A percentile compares a stretch with the other conserved stretches of the same genome.
Evolutionary conservation across 2,329 filamentous ascomycete species (phyloP).

Genomic region (Dactylellina sp.): DNA sequence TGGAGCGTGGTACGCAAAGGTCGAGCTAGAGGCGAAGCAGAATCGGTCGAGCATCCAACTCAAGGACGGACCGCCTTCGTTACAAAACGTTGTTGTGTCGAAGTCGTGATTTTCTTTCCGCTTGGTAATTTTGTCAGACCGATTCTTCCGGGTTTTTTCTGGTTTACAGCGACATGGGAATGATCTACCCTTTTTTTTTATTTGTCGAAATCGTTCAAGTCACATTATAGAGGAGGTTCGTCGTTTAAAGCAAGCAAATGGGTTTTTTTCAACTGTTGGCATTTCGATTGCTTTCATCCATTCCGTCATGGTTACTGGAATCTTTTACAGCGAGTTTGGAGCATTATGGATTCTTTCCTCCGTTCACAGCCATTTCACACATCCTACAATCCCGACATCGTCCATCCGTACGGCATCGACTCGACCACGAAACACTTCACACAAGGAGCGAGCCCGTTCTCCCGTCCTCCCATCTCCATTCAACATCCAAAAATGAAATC

Average conservation of each 20-base stretch:
- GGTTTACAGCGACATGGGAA: slow-evolving; percentile 54
- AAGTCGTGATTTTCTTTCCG: slow-evolving; percentile 44
- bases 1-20: slow-evolving; percentile 71
- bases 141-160: slow-evolving; percentile 46
- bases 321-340: slow-evolving; percentile 50
- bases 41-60: slow-evolving; percentile 38
- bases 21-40: slow-evolving; percentile 65
- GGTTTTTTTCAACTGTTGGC: slow-evolving; percentile 41
- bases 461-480: slow-evolving; percentile 11
- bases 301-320: slow-evolving; percentile 34
- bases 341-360: slow-evolving; percentile 42
- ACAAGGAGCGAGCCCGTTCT: slow-evolving; percentile 21
- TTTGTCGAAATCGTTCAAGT: slow-evolving; percentile 34
- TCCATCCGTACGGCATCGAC: neutral
- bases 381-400: slow-evolving; percentile 15
- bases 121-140: slow-evolving; percentile 31
- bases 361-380: slow-evolving; percentile 31
- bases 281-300: slow-evolving; percentile 29
- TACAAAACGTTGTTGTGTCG: slow-evolving; percentile 44
- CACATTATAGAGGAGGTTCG: slow-evolving; percentile 56
- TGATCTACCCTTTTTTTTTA: slow-evolving; percentile 37
- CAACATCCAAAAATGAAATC: slow-evolving; percentile 30
- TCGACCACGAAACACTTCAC: slow-evolving; percentile 7
- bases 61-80: slow-evolving; percentile 42
- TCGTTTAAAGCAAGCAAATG: slow-evolving; percentile 56